These are phyloP conservation scores for Penicillium malachiteum DNA, from an alignment of 495 filamentous ascomycete species.

Conservation along the genomic window DNA sequence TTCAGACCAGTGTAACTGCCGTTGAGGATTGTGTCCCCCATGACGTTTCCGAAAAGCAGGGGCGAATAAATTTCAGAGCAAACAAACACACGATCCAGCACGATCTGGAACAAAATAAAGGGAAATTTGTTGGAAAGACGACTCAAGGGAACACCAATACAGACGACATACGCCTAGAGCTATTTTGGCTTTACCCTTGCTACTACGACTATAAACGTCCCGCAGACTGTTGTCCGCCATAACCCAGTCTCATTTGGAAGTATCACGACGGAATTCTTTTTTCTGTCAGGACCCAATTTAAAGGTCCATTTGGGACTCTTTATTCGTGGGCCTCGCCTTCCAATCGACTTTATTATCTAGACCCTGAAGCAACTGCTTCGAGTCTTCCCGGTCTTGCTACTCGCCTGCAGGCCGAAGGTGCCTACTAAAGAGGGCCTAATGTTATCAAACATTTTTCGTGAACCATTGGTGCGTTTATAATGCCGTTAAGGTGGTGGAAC, in stretches of 20 bases:
- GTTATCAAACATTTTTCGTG: slow-evolving; percentile 44
- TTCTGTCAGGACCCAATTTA: background rate
- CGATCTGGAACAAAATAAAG: background rate
- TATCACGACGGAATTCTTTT: background rate
- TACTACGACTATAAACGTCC: too few relatives aligned
- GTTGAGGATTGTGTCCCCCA: slow-evolving; percentile 29
- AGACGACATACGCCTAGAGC: too few relatives aligned
- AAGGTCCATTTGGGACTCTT: background rate
- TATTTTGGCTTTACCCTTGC: too few relatives aligned
- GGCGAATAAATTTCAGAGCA: background rate
- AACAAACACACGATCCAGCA: background rate
- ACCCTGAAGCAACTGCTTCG: slow-evolving; percentile 16
- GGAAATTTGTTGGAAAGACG: background rate
- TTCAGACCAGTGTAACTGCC: slow-evolving; percentile 32
- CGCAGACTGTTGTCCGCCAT: too few relatives aligned
- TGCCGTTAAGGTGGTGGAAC: slow-evolving; percentile 6
- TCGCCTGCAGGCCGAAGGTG: slow-evolving; percentile 26
- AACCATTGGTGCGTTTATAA: slow-evolving; percentile 35
- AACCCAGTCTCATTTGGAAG: too few relatives aligned
- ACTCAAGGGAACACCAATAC: background rate
- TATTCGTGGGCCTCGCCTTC: background rate
- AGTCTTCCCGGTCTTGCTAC: slow-evolving; percentile 24
- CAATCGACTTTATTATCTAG: slow-evolving; percentile 2
- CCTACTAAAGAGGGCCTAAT: slow-evolving; percentile 25
- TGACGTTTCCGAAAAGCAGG: slow-evolving; percentile 14